phyloP scores from a whole-genome alignment of 169 alveolate species.

The Cryptosporidium andersoni region DNA sequence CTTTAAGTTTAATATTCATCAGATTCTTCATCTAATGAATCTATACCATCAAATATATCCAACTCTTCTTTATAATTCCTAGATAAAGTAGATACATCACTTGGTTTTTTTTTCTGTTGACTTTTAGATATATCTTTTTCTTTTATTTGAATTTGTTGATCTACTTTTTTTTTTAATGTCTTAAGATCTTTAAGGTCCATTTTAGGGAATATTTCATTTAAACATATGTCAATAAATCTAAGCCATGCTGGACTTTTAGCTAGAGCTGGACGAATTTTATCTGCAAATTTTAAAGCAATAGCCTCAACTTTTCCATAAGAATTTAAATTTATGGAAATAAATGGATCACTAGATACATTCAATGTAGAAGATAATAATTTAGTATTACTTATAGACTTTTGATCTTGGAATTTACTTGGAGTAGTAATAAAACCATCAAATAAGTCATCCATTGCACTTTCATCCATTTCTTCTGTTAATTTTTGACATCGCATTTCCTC shows the following conservation, averaged over 20 bases:
- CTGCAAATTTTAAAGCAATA: constrained; percentile 62
- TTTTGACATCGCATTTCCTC: constrained; percentile 49
- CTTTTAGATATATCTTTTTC: constrained; percentile 59
- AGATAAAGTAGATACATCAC: constrained; percentile 13
- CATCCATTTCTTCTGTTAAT: constrained; percentile 66
- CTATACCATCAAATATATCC: constrained; percentile 66
- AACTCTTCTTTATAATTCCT: constrained; percentile 58
- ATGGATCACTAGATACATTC: constrained; percentile 15
- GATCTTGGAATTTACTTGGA: background rate
- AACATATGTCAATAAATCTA: constrained; percentile 54
- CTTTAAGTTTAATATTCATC: constrained; percentile 35
- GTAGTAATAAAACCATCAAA: constrained; percentile 44
- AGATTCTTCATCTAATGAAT: constrained; percentile 54
- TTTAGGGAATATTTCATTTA: constrained; percentile 55
- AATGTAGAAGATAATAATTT: background rate
- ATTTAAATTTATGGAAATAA: constrained; percentile 23
- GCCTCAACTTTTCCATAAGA: constrained; percentile 58
- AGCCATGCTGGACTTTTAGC: constrained; percentile 71
- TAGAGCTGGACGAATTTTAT: constrained; percentile 41
- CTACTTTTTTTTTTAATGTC: constrained; percentile 57
- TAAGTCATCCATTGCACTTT: constrained; percentile 59
- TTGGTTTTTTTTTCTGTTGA: constrained; percentile 62
- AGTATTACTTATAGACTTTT: background rate
- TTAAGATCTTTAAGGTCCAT: constrained; percentile 57
- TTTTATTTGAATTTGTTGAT: constrained; percentile 8